Percentiles rank a stretch among this genome's conserved stretches.
These are phyloP conservation scores for Thymus quinquecostatus DNA, from an alignment of 257 asterid genomes.

Conservation along the genomic window DNA sequence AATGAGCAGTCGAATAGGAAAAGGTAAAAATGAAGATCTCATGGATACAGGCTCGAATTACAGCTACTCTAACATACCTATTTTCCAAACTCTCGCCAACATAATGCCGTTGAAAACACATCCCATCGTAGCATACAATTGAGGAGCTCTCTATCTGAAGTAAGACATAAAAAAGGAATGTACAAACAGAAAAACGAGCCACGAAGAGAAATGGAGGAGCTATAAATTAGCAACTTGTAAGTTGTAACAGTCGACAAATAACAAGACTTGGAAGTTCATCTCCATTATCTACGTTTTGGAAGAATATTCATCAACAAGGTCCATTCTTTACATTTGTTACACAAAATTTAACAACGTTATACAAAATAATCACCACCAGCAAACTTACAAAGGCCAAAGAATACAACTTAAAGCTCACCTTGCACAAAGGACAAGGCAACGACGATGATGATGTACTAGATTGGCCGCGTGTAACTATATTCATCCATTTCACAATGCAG, in stretches of 20 bases:
- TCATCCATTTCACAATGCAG: slow-evolving; percentile 70
- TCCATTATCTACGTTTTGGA: background rate
- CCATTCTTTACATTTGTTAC: background rate
- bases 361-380: slow-evolving; percentile 3
- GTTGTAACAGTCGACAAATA: background rate
- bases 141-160: slow-evolving; percentile 62
- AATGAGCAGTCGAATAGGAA: background rate
- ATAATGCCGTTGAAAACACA: slow-evolving; percentile 59
- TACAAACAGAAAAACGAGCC: background rate
- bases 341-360: background rate
- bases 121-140: slow-evolving; percentile 61
- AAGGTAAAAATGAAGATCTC: slow-evolving; percentile 5
- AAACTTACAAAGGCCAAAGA: background rate
- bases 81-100: slow-evolving; percentile 48
- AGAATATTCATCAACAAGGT: slow-evolving; percentile 17
- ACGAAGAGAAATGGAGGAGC: slow-evolving; percentile 1
- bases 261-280: background rate
- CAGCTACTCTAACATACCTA: slow-evolving; percentile 45
- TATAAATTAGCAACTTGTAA: background rate
- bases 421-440: slow-evolving; percentile 74
- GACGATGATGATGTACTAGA: slow-evolving; percentile 48
- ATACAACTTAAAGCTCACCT: slow-evolving; percentile 47
- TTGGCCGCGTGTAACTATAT: slow-evolving; percentile 49
- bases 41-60: slow-evolving; percentile 17
- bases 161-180: slow-evolving; percentile 20